phyloP scores from a whole-genome alignment of 2,329 filamentous ascomycete species.

The Raffaelea ambrosiae region DNA sequence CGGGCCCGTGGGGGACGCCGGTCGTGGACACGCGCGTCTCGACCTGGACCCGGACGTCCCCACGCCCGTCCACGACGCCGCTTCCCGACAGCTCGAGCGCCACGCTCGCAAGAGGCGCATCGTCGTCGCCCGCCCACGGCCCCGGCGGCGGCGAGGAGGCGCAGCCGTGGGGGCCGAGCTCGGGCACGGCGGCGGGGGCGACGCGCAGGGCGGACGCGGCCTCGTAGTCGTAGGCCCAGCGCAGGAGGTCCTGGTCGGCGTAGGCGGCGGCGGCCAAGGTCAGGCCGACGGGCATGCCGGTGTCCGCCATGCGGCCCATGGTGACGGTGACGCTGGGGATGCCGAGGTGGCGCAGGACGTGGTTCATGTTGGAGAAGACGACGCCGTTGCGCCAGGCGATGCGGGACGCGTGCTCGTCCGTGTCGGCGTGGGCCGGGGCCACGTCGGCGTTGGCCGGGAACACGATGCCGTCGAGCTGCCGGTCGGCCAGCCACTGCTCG shows the following conservation, averaged over 20 bases:
- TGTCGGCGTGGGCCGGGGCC: background rate
- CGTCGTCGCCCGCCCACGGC: no score
- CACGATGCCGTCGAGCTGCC: background rate
- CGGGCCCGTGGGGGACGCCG: background rate
- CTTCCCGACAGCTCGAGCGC: background rate
- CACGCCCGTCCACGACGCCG: background rate
- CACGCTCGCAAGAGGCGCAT: background rate
- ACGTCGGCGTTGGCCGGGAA: conserved; percentile 1
- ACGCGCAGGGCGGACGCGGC: background rate
- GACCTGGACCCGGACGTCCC: background rate
- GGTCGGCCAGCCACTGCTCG: background rate
- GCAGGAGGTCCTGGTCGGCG: background rate
- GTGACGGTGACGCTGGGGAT: conserved; percentile 44
- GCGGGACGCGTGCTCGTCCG: background rate
- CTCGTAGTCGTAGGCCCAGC: background rate
- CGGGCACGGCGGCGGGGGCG: background rate
- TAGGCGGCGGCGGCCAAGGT: background rate
- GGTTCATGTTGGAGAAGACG: conserved; percentile 44
- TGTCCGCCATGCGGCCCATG: conserved; percentile 35
- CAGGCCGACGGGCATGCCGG: background rate
- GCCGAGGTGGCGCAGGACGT: conserved; percentile 45
- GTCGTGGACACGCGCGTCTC: background rate
- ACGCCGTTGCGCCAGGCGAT: conserved; percentile 39
- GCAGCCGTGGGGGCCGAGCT: no score
- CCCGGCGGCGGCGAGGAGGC: no score